Evolutionary conservation across 2,329 filamentous ascomycete genomes (phyloP).

Genomic region (Alternaria sp.): DNA sequence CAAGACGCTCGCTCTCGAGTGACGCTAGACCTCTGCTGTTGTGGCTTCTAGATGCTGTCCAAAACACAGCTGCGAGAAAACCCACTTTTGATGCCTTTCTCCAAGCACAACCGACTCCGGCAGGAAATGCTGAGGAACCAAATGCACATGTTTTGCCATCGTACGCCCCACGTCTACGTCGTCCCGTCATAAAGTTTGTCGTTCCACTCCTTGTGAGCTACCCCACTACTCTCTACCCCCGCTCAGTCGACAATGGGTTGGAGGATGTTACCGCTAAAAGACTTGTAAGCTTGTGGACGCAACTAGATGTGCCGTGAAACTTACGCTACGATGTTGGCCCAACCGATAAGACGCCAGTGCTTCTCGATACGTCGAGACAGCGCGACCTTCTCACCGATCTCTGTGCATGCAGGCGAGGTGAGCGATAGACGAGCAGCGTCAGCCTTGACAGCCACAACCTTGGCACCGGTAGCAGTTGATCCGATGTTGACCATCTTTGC

Average conservation of each 20-base stretch:
- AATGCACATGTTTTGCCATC: conserved; percentile 35
- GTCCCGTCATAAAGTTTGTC: conserved; percentile 26
- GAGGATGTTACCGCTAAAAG: conserved; percentile 49
- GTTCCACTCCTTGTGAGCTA: conserved; percentile 14
- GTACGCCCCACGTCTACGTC: conserved; percentile 21
- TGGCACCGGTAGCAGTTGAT: conserved; percentile 94
- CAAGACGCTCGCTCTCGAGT: conserved; percentile 21
- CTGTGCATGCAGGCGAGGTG: conserved; percentile 94
- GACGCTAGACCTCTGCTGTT: conserved; percentile 22
- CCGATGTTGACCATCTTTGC: conserved; percentile 94
- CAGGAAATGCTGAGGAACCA: conserved; percentile 43
- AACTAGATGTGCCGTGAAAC: conserved; percentile 24
- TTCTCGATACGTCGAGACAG: conserved; percentile 97
- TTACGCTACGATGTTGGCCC: conserved; percentile 55
- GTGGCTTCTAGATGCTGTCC: conserved; percentile 24
- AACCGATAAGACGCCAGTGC: conserved; percentile 75
- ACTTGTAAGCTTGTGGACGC: conserved; percentile 25
- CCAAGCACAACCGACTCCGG: conserved; percentile 38
- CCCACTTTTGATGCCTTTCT: conserved; percentile 36
- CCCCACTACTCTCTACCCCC: conserved; percentile 5
- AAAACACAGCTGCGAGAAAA: conserved; percentile 25
- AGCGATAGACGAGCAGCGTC: conserved; percentile 95
- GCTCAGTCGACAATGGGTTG: conserved; percentile 44
- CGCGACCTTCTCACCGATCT: conserved; percentile 97
- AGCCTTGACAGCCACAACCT: conserved; percentile 95